These are phyloP conservation scores for Mortierella sp. DNA, from an alignment of 371 early-diverging fungal genomes.

Conservation along the genomic window DNA sequence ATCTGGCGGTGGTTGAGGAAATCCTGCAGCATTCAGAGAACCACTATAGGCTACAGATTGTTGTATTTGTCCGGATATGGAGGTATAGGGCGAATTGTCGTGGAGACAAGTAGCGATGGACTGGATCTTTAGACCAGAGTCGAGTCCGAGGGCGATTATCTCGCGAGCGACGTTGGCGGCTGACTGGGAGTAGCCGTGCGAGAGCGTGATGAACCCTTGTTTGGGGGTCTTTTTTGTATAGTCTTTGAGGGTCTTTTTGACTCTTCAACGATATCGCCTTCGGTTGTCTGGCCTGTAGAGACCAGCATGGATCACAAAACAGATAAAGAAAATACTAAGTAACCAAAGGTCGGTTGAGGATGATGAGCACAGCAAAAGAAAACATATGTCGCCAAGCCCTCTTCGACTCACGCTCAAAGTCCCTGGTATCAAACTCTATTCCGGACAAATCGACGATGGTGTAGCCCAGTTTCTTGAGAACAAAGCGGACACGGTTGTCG, in stretches of 20 bases:
- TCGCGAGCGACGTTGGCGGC: background rate
- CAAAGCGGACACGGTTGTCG: conserved; percentile 73
- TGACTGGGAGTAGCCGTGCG: background rate
- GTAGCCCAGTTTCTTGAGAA: conserved; percentile 67
- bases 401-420: background rate
- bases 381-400: too few species aligned
- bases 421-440: background rate
- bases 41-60: background rate
- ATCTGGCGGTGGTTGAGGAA: background rate
- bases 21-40: background rate
- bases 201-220: background rate
- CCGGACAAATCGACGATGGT: conserved; percentile 58
- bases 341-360: background rate
- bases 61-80: too few species aligned
- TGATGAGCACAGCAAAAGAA: background rate
- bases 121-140: conserved; percentile 1
- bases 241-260: background rate
- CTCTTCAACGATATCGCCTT: background rate
- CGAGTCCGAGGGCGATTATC: background rate
- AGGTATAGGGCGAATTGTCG: background rate
- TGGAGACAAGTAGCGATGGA: conserved; percentile 1
- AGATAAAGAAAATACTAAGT: background rate
- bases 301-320: too few species aligned
- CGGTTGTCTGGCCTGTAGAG: background rate
- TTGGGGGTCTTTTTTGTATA: background rate